A percentile compares a stretch with the other conserved stretches of the same genome.
Conservation (phyloP, 306 rosid species). For the Sesbania bispinosa region DNA sequence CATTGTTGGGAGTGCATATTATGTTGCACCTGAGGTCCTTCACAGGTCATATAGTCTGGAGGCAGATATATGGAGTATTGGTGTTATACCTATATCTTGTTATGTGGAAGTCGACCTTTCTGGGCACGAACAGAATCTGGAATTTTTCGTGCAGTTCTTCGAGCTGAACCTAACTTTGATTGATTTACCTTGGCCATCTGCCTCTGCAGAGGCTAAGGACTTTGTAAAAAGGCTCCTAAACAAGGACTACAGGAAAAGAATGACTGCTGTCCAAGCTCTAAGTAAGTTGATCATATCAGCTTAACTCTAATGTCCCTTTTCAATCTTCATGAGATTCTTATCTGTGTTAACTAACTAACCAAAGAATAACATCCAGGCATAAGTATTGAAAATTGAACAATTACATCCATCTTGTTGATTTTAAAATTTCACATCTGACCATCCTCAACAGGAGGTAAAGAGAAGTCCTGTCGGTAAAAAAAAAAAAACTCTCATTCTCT, state of each 20-base stretch:
- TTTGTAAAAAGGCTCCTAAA: constrained; percentile 82
- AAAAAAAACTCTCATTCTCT: background rate
- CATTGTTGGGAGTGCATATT: constrained; percentile 91
- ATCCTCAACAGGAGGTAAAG: background rate
- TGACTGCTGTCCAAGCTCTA: constrained; percentile 89
- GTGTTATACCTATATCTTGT: constrained; percentile 70
- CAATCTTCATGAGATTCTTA: background rate
- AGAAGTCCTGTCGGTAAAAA: background rate
- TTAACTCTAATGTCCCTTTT: background rate
- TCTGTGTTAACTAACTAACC: background rate
- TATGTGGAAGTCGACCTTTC: constrained; percentile 90
- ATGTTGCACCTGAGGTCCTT: constrained; percentile 92
- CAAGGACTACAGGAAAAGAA: constrained; percentile 88
- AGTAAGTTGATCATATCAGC: constrained; percentile 46
- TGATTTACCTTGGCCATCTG: constrained; percentile 80
- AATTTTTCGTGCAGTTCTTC: constrained; percentile 80
- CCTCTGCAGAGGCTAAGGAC: constrained; percentile 78
- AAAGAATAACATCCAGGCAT: background rate
- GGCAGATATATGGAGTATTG: constrained; percentile 93
- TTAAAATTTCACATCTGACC: background rate
- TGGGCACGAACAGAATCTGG: constrained; percentile 94
- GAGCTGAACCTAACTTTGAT: constrained; percentile 82
- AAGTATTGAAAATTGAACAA: background rate
- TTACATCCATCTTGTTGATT: constrained; percentile 1
- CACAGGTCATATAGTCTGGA: constrained; percentile 83